A percentile compares a stretch with the other conserved stretches of the same genome.
phyloP scores from a whole-genome alignment of 2,329 filamentous ascomycete species.

The Fusarium cicatricum region DNA sequence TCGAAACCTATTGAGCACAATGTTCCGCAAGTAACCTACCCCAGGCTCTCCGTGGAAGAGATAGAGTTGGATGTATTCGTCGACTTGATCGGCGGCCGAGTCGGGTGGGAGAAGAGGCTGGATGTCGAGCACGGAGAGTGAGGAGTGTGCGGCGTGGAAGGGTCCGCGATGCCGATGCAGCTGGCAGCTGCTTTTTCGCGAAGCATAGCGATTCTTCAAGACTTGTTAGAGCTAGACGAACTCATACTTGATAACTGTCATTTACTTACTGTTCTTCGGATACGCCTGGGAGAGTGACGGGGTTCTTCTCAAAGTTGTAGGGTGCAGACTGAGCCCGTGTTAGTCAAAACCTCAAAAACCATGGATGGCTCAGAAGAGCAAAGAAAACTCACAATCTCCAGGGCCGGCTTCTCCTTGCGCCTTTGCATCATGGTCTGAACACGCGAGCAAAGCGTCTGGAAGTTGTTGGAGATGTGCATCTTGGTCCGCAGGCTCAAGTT shows the following conservation, averaged over 20 bases:
- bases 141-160: constrained; percentile 34
- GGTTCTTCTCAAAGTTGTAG: constrained; percentile 65
- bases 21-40: constrained; percentile 4
- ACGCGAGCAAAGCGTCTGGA: constrained; percentile 55
- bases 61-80: constrained; percentile 30
- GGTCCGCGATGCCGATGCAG: constrained; percentile 56
- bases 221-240: constrained; percentile 1
- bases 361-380: background rate
- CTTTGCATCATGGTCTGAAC: constrained; percentile 55
- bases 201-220: constrained; percentile 56
- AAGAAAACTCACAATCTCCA: constrained; percentile 58
- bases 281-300: constrained; percentile 62
- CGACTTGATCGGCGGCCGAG: constrained; percentile 34
- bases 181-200: constrained; percentile 62
- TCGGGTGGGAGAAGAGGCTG: constrained; percentile 36
- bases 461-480: constrained; percentile 52
- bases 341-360: constrained; percentile 29
- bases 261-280: constrained; percentile 66
- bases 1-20: background rate
- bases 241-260: too few species aligned
- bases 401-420: constrained; percentile 51
- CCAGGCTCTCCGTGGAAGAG: constrained; percentile 38
- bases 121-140: constrained; percentile 38
- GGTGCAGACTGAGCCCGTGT: constrained; percentile 61
- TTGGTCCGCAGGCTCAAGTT: constrained; percentile 24